These are phyloP conservation scores for Termitomyces sp. DNA, from an alignment of 768 basidiomycete species.

Conservation along the genomic window DNA sequence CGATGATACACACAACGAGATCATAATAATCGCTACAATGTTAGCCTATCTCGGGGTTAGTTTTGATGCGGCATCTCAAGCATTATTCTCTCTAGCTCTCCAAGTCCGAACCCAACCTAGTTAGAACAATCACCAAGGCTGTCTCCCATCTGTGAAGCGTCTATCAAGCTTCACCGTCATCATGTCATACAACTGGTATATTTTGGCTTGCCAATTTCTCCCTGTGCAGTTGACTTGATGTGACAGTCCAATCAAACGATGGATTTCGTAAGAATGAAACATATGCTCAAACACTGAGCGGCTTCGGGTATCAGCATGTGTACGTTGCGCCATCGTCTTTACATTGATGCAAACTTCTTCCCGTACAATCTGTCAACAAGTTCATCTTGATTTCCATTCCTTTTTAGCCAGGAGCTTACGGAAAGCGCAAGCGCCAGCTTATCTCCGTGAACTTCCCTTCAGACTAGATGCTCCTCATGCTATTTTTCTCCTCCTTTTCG, in stretches of 20 bases:
- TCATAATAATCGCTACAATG: neutral
- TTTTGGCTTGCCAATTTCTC: neutral
- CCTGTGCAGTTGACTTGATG: neutral
- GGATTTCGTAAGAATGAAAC: neutral
- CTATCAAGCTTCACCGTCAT: neutral
- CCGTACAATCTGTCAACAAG: neutral
- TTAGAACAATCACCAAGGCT: neutral
- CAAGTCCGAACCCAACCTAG: neutral
- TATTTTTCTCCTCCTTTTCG: neutral
- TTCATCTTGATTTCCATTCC: neutral
- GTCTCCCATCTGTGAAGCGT: neutral
- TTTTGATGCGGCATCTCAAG: neutral
- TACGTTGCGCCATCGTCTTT: neutral
- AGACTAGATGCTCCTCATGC: neutral
- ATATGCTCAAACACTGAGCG: neutral
- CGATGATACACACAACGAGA: neutral
- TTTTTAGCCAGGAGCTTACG: neutral
- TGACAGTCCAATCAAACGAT: neutral
- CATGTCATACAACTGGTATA: neutral
- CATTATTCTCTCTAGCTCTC: neutral
- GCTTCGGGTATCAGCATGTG: neutral
- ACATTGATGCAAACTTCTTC: neutral
- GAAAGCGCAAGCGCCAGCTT: neutral
- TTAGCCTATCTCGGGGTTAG: neutral
- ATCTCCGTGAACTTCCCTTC: neutral